Conservation (phyloP, 2,329 filamentous ascomycete genomes). For the Periconia macrospinosa region DNA sequence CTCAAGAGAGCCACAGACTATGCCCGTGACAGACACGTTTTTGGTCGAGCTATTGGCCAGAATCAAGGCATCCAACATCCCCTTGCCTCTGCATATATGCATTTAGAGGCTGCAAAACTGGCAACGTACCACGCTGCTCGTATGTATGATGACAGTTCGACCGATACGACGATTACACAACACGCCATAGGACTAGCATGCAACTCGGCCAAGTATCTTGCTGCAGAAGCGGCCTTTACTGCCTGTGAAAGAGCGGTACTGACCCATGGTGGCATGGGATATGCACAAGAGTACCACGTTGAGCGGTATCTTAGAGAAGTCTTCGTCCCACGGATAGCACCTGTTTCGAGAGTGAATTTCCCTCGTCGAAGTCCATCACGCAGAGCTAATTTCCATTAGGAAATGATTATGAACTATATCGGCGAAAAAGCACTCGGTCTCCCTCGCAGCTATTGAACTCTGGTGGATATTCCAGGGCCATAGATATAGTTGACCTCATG, state of each 20-base stretch:
- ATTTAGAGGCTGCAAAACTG: slow-evolving; percentile 62
- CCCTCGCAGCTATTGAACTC: slow-evolving; percentile 62
- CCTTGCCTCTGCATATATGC: slow-evolving; percentile 62
- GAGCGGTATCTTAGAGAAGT: slow-evolving; percentile 63
- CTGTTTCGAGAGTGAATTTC: slow-evolving; percentile 55
- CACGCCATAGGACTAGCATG: slow-evolving; percentile 57
- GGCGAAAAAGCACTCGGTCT: slow-evolving; percentile 68
- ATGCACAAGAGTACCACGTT: slow-evolving; percentile 65
- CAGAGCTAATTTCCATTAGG: slow-evolving; percentile 41
- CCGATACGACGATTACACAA: slow-evolving; percentile 43
- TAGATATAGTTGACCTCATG: no score
- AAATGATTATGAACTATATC: slow-evolving; percentile 78
- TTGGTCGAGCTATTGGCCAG: slow-evolving; percentile 60
- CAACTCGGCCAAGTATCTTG: slow-evolving; percentile 62
- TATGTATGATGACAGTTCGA: slow-evolving; percentile 56
- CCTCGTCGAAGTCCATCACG: no score
- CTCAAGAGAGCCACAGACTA: slow-evolving; percentile 48
- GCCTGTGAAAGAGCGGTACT: slow-evolving; percentile 62
- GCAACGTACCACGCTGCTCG: slow-evolving; percentile 63
- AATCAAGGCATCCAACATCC: slow-evolving; percentile 64
- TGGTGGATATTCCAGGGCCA: no score
- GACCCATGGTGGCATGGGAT: slow-evolving; percentile 64
- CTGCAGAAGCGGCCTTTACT: slow-evolving; percentile 62
- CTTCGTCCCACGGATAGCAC: slow-evolving; percentile 62
- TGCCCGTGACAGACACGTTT: slow-evolving; percentile 55